Evolutionary conservation across 2,329 filamentous ascomycete genomes (phyloP), one percentile per base, ranked within the genome.

Genomic region (Dendryphion nanum): DNA sequence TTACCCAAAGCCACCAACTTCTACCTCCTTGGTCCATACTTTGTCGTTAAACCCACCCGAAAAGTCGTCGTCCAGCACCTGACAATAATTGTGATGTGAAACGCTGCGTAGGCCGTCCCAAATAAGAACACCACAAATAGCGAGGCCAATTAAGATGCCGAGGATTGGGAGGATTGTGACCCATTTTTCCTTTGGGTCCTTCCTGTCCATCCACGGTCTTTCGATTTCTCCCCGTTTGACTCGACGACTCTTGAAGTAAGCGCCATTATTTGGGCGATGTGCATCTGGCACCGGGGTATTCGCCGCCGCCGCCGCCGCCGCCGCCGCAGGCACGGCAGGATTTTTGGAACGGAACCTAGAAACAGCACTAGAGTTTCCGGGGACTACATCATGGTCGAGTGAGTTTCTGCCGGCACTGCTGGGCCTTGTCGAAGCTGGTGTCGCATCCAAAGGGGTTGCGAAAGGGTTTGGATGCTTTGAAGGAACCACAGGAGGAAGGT

Each of bases 111-210:
- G 61, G 4, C 88, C 88, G 49, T 90, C 83, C 75, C 82, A 93
- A 33, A 93, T 72, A 30, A 93, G 67, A 53, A 90, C 79, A 1
- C 75, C 86, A 1, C 83, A 79, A 28, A 90, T 68, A 3, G 63
- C 77, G 23, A 91, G 61, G 12, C 88, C 88, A 12, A 89, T 44
- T 3, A 82, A 33, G 34, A 93, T 78, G 32, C 86, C 87, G 17
- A 88, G 61, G 29, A 89, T 59, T 2, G 87, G 87, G 40, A 94
- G 77, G 46, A 91, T 89, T 2, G 83, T 89, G 6, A 88, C 82
- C 87, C 87, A 93, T 70, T 89, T 93, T 73, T 91, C 85, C 62
- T 82, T 85, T 10, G 84, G 82, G 49, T 90, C 83, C 40, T 73
- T 81, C 59, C 82, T 83, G n/a, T 77, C 67, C 26, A 85, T 67